phyloP scores from a whole-genome alignment of 257 asterid genomes.

The Fraxinus quadrangulata region DNA sequence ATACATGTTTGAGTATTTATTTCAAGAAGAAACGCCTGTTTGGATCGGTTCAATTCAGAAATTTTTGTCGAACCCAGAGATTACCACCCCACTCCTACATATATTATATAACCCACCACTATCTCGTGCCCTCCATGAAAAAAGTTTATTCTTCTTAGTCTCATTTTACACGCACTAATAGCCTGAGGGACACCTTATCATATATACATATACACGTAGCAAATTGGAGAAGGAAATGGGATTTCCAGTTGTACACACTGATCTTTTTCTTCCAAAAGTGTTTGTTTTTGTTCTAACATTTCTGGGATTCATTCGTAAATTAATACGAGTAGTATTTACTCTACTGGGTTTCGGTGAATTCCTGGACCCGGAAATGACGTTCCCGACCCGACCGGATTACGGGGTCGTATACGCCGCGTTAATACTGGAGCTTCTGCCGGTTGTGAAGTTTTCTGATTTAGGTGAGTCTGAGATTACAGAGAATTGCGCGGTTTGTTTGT shows the following conservation, averaged over 20 bases:
- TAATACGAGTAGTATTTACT: slow-evolving; percentile 30
- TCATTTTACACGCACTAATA: no score
- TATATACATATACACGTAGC: no score
- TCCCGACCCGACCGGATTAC: slow-evolving; percentile 26
- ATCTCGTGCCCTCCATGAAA: no score
- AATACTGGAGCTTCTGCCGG: slow-evolving; percentile 81
- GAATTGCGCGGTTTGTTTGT: slow-evolving; percentile 85
- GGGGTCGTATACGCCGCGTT: slow-evolving; percentile 61
- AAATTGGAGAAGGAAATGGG: slow-evolving; percentile 50
- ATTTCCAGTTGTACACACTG: slow-evolving; percentile 76
- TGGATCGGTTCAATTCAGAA: no score
- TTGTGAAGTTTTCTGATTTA: slow-evolving; percentile 67
- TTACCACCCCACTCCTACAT: no score
- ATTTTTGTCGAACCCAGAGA: no score
- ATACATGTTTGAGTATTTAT: no score
- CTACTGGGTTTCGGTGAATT: slow-evolving; percentile 68
- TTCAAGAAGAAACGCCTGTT: no score
- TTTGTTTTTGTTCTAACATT: slow-evolving; percentile 52
- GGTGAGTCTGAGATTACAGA: slow-evolving; percentile 64
- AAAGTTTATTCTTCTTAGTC: no score
- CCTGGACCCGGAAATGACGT: slow-evolving; percentile 41
- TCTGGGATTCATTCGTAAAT: slow-evolving; percentile 53
- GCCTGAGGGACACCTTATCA: no score
- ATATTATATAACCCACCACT: no score
- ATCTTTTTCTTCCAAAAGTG: slow-evolving; percentile 68